A percentile compares a stretch with the other conserved stretches of the same genome.
These are phyloP conservation scores for Lactarius deliciosus DNA, from an alignment of 768 basidiomycete species.

Conservation along the genomic window DNA sequence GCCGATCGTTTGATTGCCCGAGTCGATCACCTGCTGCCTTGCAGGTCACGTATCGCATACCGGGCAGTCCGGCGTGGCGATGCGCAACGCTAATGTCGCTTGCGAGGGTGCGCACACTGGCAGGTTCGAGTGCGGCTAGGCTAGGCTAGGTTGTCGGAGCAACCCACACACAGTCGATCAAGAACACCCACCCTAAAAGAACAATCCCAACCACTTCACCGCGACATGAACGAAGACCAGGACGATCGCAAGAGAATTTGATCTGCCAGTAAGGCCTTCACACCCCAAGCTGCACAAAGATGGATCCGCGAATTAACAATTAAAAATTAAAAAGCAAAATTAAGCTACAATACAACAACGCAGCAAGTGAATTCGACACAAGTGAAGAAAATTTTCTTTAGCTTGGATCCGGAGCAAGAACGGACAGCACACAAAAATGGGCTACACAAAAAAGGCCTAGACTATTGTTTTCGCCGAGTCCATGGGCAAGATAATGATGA, in stretches of 20 bases:
- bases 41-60: neutral
- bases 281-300: neutral
- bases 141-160: neutral
- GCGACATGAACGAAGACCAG: neutral
- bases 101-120: conserved; percentile 1
- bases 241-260: neutral
- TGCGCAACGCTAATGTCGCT: neutral
- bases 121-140: neutral
- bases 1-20: neutral
- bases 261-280: neutral
- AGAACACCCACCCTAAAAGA: neutral
- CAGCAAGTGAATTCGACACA: neutral
- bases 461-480: neutral
- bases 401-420: neutral
- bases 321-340: too few species aligned
- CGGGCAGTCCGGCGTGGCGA: neutral
- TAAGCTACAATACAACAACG: neutral
- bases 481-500: neutral
- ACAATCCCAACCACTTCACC: neutral
- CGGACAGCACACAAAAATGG: neutral
- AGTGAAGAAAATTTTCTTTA: neutral
- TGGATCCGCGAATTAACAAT: neutral
- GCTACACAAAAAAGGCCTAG: neutral
- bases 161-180: neutral
- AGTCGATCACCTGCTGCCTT: neutral